A percentile compares a stretch with the other conserved stretches of the same genome.
Evolutionary conservation across 2,329 filamentous ascomycete genomes (phyloP).

Genomic region (Penicillium sp.): DNA sequence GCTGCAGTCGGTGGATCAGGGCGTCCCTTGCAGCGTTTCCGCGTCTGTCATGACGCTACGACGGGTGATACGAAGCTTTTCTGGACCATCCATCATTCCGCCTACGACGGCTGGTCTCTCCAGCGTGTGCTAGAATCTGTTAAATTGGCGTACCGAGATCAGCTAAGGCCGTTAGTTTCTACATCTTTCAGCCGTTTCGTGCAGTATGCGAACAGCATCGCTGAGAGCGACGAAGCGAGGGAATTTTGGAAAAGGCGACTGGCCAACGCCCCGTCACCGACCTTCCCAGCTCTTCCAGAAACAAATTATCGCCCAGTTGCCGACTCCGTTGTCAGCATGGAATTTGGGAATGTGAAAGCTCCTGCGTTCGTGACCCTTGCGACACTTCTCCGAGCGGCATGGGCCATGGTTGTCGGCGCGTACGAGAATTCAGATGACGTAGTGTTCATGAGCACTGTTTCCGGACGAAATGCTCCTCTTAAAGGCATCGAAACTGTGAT

Average conservation of each 20-base stretch:
- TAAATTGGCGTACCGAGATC: neutral
- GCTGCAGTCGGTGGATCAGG: neutral
- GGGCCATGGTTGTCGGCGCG: neutral
- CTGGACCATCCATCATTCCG: neutral
- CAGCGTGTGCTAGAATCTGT: neutral
- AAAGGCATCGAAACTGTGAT: neutral
- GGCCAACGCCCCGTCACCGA: neutral
- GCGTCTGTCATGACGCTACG: neutral
- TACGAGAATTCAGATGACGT: neutral
- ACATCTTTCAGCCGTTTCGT: neutral
- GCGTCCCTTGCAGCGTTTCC: neutral
- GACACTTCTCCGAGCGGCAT: neutral
- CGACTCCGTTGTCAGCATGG: neutral
- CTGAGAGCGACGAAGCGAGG: neutral
- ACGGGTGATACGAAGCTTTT: neutral
- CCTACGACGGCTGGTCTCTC: slow-evolving; percentile 1
- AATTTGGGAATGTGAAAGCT: neutral
- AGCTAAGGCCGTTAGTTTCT: neutral
- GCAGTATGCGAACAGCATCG: neutral
- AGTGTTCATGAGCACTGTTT: neutral
- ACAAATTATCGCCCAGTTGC: neutral
- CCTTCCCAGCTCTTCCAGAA: neutral
- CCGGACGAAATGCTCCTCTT: neutral
- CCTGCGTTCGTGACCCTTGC: neutral
- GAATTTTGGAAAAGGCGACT: neutral